Conservation (phyloP, 108 stramenopile species). For the Cylindrotheca fusiformis region DNA sequence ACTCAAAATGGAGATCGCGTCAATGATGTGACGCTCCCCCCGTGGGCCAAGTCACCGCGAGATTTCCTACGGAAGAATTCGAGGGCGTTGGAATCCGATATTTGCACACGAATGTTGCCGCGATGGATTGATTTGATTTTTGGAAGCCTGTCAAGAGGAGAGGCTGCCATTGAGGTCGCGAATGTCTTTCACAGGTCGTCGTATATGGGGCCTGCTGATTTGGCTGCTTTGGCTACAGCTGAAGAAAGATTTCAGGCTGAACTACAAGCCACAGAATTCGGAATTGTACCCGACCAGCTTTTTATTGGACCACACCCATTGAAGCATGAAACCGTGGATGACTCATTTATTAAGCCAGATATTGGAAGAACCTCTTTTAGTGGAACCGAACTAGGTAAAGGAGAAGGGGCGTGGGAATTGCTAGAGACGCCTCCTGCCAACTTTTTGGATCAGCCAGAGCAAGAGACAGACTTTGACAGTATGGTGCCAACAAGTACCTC, state of each 20-base stretch:
- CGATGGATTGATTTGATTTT: constrained; percentile 99
- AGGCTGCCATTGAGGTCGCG: constrained; percentile 70
- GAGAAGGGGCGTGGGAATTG: constrained; percentile 56
- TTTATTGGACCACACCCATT: constrained; percentile 65
- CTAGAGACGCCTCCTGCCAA: constrained; percentile 36
- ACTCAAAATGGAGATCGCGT: constrained; percentile 87
- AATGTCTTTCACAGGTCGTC: constrained; percentile 92
- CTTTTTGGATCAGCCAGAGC: constrained; percentile 1
- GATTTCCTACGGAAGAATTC: constrained; percentile 89
- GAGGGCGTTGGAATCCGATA: constrained; percentile 91
- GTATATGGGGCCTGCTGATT: constrained; percentile 75
- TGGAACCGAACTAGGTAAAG: constrained; percentile 30
- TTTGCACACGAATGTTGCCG: constrained; percentile 82
- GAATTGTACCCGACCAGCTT: constrained; percentile 74
- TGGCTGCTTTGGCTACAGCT: constrained; percentile 57
- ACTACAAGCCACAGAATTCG: constrained; percentile 85
- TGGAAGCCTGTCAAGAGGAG: constrained; percentile 88
- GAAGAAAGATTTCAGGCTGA: constrained; percentile 83
- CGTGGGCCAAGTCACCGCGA: constrained; percentile 86
- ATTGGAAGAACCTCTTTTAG: constrained; percentile 45
- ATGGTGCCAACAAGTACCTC: not conserved
- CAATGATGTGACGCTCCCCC: constrained; percentile 87
- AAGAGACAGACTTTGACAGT: not conserved
- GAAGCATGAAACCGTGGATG: constrained; percentile 38
- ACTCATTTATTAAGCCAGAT: constrained; percentile 47